Base-by-base conservation (phyloP, 306 rosid genomes). In the Cercis canadensis region DNA sequence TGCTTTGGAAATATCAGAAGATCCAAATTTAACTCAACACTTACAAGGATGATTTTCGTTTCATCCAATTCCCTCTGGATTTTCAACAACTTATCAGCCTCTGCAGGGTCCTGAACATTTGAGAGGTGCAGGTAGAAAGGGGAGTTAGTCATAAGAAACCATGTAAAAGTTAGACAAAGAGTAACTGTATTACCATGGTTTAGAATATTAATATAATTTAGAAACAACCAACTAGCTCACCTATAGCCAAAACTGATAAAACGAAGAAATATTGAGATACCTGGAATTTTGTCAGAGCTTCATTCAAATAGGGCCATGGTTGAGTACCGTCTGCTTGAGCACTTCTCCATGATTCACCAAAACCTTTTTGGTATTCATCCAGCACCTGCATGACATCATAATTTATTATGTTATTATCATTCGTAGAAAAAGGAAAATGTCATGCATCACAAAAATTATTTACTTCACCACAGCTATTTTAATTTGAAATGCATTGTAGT, bases 21-120 rank as follows among this genome's bases (percentile, higher is more conserved):
- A 57, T 19, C 57, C 36, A 43, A 37, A 21, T 66, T 46, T 15
- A 43, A 43, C 17, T 51, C 51, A 56, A 45, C 12, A 85, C 96
- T 94, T 78, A 94, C 99, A 34, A 94, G 99, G 65, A 94, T 94
- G 74, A 94, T 94, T 65, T 94, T 93, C 55, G 98, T 93, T 84
- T 93, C 98, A 81, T 93, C 98, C 86, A 93, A 85, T 79, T 93
- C 98, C 84, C 92, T 79, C 88, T 93, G 97, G 72, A 93, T 90
- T 84, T 66, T 93, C 90, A 93, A 53, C 85, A 93, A 84, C 87
- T 90, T 93, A 80, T 93, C 98, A 66, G 98, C 98, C 78, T 93
- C 98, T 11, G 96, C 94, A 73, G 98, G 98, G 57, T 90, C 97
- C 97, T 93, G 92, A 62, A 67, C 19, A 58, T 63, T 67, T 57